Evolutionary conservation across 176 grass and related monocot genomes (phyloP), one percentile per base, ranked within the genome.

Genomic region (Hyparrhenia diplandra): DNA sequence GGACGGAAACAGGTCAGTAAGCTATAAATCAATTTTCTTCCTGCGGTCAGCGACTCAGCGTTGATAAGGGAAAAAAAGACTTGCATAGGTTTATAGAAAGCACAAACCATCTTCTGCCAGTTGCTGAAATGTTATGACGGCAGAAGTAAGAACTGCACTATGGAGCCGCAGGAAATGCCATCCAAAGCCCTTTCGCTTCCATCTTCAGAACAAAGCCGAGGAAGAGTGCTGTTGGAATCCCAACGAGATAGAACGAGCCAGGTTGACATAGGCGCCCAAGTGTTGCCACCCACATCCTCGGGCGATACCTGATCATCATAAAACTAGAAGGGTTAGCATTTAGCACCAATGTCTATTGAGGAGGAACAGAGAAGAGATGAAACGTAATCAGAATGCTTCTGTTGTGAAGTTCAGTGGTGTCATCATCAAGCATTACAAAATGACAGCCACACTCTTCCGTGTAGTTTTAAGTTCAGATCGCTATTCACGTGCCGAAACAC

Each of bases 201-300:
- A 89, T 85, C 32, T 91, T 87, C 67, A 92, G 55, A 75, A 66
- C 65, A 77, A 98, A 98, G 2, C 90, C 92, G 21, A 94, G 86
- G 16, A 85, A 63, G 37, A 92, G 80, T 12, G 88, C 92, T 4
- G 79, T 25, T 4, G 92, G 94, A 35, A 97, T 90, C 5, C 95
- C 95, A 32, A 98, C 57, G 29, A 98, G 81, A 71, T 98, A 98
- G 84, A 93, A 98, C 0, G 95, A 90, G 27, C 88, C 0, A 94
- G 84, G 81, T 98, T 98, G 8, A 98, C 85, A 75, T 91, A 98
- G 32, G 92, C 95, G 2, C 92, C 95, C 21, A 98, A 62, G 70
- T 98, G 95, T 81, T 98, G 95, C 86, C 90, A 94, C 32, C 95
- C 95, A 4, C 95, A 84, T 62, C 95, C 95, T 87, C 95, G 87